These are phyloP conservation scores for Mrakia frigida DNA, from an alignment of 768 basidiomycete genomes.

Conservation along the genomic window DNA sequence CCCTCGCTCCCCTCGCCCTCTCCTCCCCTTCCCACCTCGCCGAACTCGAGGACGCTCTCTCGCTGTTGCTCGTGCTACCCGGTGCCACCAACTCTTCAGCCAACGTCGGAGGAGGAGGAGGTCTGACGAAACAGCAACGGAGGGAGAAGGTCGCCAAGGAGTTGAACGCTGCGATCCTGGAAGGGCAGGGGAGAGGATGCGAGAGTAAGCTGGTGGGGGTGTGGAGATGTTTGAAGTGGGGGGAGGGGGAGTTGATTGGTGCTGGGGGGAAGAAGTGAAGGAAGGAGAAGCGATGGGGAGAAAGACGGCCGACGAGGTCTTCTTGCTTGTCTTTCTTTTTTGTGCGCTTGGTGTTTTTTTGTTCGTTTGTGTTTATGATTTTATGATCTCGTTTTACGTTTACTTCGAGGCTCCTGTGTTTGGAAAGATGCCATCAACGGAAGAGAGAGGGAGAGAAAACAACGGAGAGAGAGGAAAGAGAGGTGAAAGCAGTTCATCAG, in stretches of 20 bases:
- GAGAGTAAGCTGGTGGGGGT: conserved; percentile 46
- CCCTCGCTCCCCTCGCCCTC: conserved; percentile 90
- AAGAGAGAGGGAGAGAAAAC: no score
- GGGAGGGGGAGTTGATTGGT: conserved; percentile 12
- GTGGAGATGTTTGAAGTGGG: conserved; percentile 24
- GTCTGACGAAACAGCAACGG: conserved; percentile 74
- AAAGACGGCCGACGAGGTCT: no score
- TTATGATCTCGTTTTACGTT: no score
- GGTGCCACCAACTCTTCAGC: background rate
- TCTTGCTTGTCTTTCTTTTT: no score
- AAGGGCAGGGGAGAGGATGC: conserved; percentile 83
- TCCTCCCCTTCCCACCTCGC: conserved; percentile 88
- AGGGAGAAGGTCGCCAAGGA: conserved; percentile 91
- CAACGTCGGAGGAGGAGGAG: conserved; percentile 49
- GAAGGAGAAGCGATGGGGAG: no score
- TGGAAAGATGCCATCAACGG: no score
- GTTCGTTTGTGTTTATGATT: no score
- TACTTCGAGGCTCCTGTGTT: no score
- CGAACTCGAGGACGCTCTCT: conserved; percentile 93
- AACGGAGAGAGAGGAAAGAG: no score
- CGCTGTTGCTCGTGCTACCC: conserved; percentile 53
- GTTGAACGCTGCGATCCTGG: conserved; percentile 91
- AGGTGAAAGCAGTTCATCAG: no score
- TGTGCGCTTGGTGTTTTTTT: no score
- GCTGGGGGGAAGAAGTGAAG: background rate